Evolutionary conservation across 768 basidiomycete genomes (phyloP), one percentile per base, ranked within the genome.

Genomic region (Boletus vermiculosoides): DNA sequence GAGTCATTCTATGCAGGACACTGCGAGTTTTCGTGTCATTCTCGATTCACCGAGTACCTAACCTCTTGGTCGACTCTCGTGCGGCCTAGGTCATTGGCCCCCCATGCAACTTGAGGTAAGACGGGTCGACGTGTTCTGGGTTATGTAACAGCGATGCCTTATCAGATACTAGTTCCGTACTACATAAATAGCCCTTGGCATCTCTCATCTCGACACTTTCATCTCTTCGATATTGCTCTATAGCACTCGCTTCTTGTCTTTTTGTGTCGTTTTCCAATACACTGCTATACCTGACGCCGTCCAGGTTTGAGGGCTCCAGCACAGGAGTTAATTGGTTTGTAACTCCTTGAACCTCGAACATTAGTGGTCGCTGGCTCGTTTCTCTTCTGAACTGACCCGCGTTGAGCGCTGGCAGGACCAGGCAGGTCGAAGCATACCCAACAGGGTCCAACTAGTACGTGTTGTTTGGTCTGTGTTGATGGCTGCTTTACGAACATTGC

Each of bases 1-100:
- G 54, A 50, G 34, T 42, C 36, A 54, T 41, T 18, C 30, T 34
- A 57, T 55, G 53, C 40, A 42, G 25, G 45, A 50, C 45, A 49
- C 8, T 1, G 22, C 8, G 30, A 48, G 1, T n/a, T 18, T 13
- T 28, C 45, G 6, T n/a, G 41, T 45, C 16, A 8, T 33, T 13
- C 39, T 20, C 7, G 23, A 28, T n/a, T 12, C 20, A 33, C 46
- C 45, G 3, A 34, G 23, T 31, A 25, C 13, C 51, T 30, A 37
- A 23, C 8, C 7, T 22, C 13, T 22, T 16, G 10, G 30, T 28
- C 9, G 47, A 33, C 8, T 33, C 16, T 33, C 16, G 18, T 7
- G 28, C 12, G 18, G 5, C 25, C 55, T 44, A n/a, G 34, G 7
- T 25, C 48, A n/a, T 13, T 7, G 28, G 28, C 28, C 28, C n/a